Evolutionary conservation across 2,329 filamentous ascomycete genomes (phyloP), one percentile per base, ranked within the genome.

Genomic region (Microcyclosporella mali): DNA sequence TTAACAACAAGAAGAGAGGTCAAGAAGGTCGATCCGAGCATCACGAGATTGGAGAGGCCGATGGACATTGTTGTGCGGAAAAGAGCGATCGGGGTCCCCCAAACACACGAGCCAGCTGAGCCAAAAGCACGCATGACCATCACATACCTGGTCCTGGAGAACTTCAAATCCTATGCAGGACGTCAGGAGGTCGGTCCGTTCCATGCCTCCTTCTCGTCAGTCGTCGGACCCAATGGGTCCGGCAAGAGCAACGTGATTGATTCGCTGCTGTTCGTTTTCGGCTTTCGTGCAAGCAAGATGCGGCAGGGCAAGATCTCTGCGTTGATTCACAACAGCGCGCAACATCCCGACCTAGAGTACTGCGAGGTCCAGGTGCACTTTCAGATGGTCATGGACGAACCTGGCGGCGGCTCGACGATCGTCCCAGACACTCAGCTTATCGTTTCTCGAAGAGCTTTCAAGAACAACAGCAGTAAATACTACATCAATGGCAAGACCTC

Each of bases 191-290:
- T 98, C 46, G 92, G 92, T 0, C 92, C 92, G 0, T 98, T 98
- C 64, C 92, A 98, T 64, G 78, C 87, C 1, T 98, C 92, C 0
- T 98, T 98, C 68, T 95, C 92, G 1, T 95, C 92, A 0, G 92
- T 98, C 2, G 92, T 98, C 8, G 94, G 92, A 1, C 92, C 94
- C 37, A 98, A 98, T 63, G 92, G 92, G 48, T 98, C 92, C 8
- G 92, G 92, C 46, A 98, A 98, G 65, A 97, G 92, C 16, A 98
- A 98, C 58, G 94, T 98, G 50, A 98, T 98, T 61, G 92, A 98
- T 67, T 95, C 92, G 2, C 72, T 98, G 19, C 78, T 98, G 1
- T 98, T 98, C 60, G 92, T 98, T n/a, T 98, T 98, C 62, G 92
- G 94, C 41, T 98, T 98, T 71, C 83, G 92, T 47, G 92, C 92